Evolutionary conservation across 495 filamentous ascomycete species (phyloP).

Genomic region (Neurospora tetraspora): DNA sequence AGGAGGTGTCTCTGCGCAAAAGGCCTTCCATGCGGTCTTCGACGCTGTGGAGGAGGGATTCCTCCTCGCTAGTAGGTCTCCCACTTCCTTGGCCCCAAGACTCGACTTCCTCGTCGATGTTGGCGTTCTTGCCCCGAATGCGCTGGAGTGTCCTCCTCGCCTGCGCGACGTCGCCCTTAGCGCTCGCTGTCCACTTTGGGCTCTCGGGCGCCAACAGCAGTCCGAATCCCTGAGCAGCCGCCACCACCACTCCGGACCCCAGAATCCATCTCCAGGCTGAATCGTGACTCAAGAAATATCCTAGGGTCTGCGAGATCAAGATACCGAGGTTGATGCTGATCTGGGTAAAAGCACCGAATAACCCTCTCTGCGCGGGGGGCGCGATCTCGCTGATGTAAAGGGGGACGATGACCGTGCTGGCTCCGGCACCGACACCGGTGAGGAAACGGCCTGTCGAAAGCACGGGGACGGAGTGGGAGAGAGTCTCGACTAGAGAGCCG

Average conservation of each 20-base stretch:
- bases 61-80: constrained; percentile 32
- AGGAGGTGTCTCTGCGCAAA: constrained; percentile 10
- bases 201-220: constrained; percentile 70
- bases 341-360: constrained; percentile 88
- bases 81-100: constrained; percentile 43
- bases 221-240: constrained; percentile 51
- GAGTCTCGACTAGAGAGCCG: constrained; percentile 64
- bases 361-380: constrained; percentile 65
- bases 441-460: constrained; percentile 67
- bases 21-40: constrained; percentile 11
- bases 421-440: constrained; percentile 75
- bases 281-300: constrained; percentile 73
- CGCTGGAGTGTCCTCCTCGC: constrained; percentile 60
- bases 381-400: constrained; percentile 89
- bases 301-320: constrained; percentile 68
- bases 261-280: constrained; percentile 78
- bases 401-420: constrained; percentile 87
- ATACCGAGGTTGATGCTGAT: constrained; percentile 94
- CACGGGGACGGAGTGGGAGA: constrained; percentile 54
- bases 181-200: constrained; percentile 67
- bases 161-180: constrained; percentile 46
- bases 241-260: constrained; percentile 60
- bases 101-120: constrained; percentile 65
- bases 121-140: constrained; percentile 57
- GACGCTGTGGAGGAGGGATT: constrained; percentile 28